Evolutionary conservation across 106 monocot genomes (phyloP).

Genomic region (Phalaenopsis equestris): DNA sequence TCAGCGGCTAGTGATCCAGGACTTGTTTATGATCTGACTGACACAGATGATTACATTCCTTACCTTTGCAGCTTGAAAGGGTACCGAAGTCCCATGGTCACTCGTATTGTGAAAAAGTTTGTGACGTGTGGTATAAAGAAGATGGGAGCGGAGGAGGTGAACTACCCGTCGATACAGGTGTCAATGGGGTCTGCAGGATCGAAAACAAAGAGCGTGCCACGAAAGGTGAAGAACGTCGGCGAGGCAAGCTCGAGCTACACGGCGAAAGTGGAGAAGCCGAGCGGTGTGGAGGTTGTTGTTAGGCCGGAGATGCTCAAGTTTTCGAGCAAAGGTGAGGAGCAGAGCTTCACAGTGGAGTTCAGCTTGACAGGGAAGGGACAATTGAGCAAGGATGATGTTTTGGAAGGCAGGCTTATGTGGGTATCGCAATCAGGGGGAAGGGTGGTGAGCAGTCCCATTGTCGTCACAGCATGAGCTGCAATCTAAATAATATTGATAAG

Average conservation of each 20-base stretch:
- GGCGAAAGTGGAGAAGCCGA: slow-evolving; percentile 6
- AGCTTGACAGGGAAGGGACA: background rate
- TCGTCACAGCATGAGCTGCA: background rate
- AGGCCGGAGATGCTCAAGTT: slow-evolving; percentile 19
- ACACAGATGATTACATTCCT: slow-evolving; percentile 2
- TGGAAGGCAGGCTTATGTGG: background rate
- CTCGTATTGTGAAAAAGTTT: background rate
- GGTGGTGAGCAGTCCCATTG: background rate
- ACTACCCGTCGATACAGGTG: slow-evolving; percentile 40
- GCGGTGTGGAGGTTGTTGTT: slow-evolving; percentile 17
- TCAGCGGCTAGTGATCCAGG: background rate
- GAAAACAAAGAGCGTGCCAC: background rate
- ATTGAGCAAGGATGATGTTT: background rate
- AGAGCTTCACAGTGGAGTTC: background rate
- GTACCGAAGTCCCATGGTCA: background rate
- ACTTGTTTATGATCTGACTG: slow-evolving; percentile 9
- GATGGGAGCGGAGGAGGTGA: slow-evolving; percentile 16
- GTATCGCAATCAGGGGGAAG: background rate
- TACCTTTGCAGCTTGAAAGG: slow-evolving; percentile 15
- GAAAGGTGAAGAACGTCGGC: slow-evolving; percentile 40
- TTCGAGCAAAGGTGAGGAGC: background rate
- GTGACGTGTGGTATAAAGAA: background rate
- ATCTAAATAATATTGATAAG: background rate
- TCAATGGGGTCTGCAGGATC: background rate
- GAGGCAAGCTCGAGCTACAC: slow-evolving; percentile 4